A percentile compares a stretch with the other conserved stretches of the same genome.
Evolutionary conservation across 345 rosid species (phyloP).

Genomic region (Brassica incana): DNA sequence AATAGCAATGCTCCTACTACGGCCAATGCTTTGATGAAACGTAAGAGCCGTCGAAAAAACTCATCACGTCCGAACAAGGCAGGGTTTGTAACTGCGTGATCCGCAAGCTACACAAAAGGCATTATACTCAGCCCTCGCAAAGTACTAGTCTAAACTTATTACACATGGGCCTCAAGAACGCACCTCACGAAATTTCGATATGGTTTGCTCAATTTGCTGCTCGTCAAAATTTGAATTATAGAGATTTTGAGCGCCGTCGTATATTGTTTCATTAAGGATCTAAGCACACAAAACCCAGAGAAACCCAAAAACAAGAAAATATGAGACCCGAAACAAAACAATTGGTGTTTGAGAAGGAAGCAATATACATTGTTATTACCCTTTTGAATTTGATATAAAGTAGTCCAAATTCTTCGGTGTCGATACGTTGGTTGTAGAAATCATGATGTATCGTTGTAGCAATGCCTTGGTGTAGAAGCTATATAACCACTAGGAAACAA

Average conservation of each 20-base stretch:
- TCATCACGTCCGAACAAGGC: conserved; percentile 32
- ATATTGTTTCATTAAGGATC: conserved; percentile 32
- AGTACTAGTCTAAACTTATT: not conserved
- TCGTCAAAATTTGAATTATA: conserved; percentile 39
- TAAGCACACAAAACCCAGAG: not conserved
- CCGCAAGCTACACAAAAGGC: conserved; percentile 27
- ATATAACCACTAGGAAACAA: not conserved
- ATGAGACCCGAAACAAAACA: not conserved
- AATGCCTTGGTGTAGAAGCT: conserved; percentile 38
- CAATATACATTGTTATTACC: conserved; percentile 5
- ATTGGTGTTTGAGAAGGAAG: not conserved
- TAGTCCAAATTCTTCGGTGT: conserved; percentile 31
- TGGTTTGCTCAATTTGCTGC: conserved; percentile 16
- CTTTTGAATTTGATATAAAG: conserved; percentile 31
- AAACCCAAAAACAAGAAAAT: not conserved
- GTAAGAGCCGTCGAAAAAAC: conserved; percentile 19
- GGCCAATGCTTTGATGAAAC: conserved; percentile 32
- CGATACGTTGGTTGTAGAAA: conserved; percentile 34
- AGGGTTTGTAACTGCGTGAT: conserved; percentile 17
- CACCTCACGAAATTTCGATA: conserved; percentile 35
- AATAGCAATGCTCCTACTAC: conserved; percentile 38
- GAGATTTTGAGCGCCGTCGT: conserved; percentile 17
- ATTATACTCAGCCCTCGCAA: not conserved
- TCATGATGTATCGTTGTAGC: conserved; percentile 31
- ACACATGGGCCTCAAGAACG: not conserved